Evolutionary conservation across 108 stramenopile species (phyloP).

Genomic region (Hondaea fermentalgiana): DNA sequence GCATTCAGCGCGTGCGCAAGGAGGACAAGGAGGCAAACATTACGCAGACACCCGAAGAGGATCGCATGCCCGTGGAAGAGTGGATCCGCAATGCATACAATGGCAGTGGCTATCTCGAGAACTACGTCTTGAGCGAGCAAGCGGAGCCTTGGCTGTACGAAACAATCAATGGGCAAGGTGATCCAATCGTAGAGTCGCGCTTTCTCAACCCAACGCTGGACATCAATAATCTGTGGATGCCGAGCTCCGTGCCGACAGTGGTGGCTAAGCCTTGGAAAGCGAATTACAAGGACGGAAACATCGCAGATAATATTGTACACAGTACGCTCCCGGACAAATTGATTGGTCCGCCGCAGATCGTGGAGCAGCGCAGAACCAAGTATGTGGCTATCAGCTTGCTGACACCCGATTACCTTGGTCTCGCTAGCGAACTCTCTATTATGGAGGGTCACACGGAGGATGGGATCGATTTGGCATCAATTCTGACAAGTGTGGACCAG

Average conservation of each 20-base stretch:
- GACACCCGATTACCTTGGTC: slow-evolving; percentile 61
- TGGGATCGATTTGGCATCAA: slow-evolving; percentile 37
- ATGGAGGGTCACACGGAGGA: slow-evolving; percentile 63
- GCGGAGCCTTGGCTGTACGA: background rate
- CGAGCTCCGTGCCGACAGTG: slow-evolving; percentile 62
- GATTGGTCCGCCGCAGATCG: slow-evolving; percentile 46
- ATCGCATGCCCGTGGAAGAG: background rate
- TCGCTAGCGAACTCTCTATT: slow-evolving; percentile 41
- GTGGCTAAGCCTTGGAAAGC: slow-evolving; percentile 64
- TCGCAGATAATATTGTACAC: slow-evolving; percentile 72
- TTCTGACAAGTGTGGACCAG: background rate
- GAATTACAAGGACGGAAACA: slow-evolving; percentile 68
- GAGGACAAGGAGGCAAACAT: slow-evolving; percentile 70
- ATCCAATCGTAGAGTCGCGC: slow-evolving; percentile 49
- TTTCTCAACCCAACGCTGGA: slow-evolving; percentile 61
- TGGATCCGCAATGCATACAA: background rate
- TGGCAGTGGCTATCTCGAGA: background rate
- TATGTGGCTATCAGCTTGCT: slow-evolving; percentile 63
- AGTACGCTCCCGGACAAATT: slow-evolving; percentile 64
- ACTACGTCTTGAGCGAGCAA: background rate
- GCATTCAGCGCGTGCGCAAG: slow-evolving; percentile 63
- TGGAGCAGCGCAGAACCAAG: slow-evolving; percentile 61
- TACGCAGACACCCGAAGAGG: background rate
- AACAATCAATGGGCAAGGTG: slow-evolving; percentile 19
- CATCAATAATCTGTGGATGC: slow-evolving; percentile 61